These are phyloP conservation scores for Brassica carinata DNA, from an alignment of 345 rosid species.

Conservation along the genomic window DNA sequence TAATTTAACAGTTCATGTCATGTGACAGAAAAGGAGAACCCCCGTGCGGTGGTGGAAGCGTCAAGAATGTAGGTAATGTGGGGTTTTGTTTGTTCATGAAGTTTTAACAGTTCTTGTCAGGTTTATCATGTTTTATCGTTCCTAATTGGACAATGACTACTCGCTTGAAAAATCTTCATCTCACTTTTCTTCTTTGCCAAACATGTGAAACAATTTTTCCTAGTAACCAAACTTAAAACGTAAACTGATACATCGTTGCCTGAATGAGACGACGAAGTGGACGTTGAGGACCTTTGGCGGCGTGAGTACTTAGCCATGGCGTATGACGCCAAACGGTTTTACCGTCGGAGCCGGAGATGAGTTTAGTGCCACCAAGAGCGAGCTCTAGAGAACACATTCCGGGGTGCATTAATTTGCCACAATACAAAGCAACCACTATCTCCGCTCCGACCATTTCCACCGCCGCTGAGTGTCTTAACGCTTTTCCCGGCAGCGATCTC, in stretches of 20 bases:
- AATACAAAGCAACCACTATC: slow-evolving; percentile 92
- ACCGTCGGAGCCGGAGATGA: slow-evolving; percentile 92
- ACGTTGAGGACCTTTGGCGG: slow-evolving; percentile 95
- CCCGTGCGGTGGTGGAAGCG: no score
- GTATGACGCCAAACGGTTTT: slow-evolving; percentile 95
- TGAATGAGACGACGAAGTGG: slow-evolving; percentile 93
- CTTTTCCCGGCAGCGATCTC: slow-evolving; percentile 83
- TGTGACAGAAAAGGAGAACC: no score
- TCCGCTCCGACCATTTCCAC: slow-evolving; percentile 63
- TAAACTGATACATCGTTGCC: slow-evolving; percentile 42
- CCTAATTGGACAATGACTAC: slow-evolving; percentile 46
- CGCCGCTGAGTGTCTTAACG: slow-evolving; percentile 78
- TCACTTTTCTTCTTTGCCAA: no score
- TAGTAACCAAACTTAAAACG: no score
- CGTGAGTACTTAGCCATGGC: slow-evolving; percentile 96
- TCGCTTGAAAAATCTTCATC: slow-evolving; percentile 19
- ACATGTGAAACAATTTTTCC: not conserved
- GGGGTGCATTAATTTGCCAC: slow-evolving; percentile 83
- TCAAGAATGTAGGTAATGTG: no score
- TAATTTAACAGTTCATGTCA: no score
- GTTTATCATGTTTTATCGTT: slow-evolving; percentile 27
- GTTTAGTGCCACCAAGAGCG: slow-evolving; percentile 73
- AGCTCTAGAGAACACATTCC: slow-evolving; percentile 95
- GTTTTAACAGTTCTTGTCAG: slow-evolving; percentile 55
- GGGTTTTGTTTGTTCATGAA: slow-evolving; percentile 6